These are phyloP conservation scores for Pyrus pyrifolia DNA, from an alignment of 306 rosid species.

Conservation along the genomic window DNA sequence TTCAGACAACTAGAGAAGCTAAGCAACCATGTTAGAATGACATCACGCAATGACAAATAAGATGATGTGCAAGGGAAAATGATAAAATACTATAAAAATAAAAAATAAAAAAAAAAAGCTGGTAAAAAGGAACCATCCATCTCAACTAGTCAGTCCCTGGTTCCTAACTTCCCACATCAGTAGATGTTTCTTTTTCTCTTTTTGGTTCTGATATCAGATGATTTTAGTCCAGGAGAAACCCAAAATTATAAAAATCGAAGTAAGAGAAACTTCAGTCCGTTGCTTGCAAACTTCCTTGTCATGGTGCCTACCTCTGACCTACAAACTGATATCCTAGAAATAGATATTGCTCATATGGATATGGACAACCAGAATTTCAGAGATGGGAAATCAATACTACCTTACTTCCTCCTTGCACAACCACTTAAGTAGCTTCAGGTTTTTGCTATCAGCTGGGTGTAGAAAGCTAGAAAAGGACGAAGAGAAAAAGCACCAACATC, in stretches of 20 bases:
- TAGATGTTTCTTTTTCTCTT: not conserved
- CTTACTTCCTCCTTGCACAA: conserved; percentile 91
- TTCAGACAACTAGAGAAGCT: conserved; percentile 20
- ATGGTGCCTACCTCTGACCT: not conserved
- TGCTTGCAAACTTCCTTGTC: not conserved
- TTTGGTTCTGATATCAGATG: not conserved
- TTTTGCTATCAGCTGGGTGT: conserved; percentile 91
- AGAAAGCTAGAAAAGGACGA: conserved; percentile 51
- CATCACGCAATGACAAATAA: not conserved
- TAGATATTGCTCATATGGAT: not conserved
- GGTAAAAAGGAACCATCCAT: not conserved
- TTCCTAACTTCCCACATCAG: not conserved
- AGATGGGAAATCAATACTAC: conserved; percentile 30
- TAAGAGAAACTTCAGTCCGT: not conserved
- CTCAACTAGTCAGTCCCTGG: not conserved
- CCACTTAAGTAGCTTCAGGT: conserved; percentile 73
- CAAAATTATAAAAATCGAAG: not conserved
- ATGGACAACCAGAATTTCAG: not conserved
- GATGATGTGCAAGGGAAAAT: not conserved
- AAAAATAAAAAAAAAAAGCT: not conserved
- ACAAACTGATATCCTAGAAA: not conserved
- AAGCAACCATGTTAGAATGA: not conserved
- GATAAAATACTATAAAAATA: not conserved
- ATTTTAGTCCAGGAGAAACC: not conserved
- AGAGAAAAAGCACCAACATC: conserved; percentile 1